phyloP scores from a whole-genome alignment of 2,329 filamentous ascomycete genomes.

The Penicillium sp. region DNA sequence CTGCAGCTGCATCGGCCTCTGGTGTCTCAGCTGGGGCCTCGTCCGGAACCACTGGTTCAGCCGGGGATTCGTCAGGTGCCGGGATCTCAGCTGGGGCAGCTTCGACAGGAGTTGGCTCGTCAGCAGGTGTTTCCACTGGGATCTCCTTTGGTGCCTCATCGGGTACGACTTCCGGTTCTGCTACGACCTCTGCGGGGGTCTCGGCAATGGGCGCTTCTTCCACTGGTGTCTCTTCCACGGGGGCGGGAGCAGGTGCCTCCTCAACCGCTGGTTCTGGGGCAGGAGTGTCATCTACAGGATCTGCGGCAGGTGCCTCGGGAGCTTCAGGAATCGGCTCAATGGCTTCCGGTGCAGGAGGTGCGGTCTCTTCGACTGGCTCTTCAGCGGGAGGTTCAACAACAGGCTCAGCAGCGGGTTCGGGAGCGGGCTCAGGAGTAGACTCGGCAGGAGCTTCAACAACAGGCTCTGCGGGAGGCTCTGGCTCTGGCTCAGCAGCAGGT shows the following conservation, averaged over 20 bases:
- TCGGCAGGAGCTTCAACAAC: constrained; percentile 10
- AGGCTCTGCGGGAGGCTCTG: neutral
- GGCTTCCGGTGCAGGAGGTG: constrained; percentile 6
- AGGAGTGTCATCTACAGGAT: constrained; percentile 16
- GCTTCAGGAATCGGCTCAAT: neutral
- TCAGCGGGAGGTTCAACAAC: constrained; percentile 12
- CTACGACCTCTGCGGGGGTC: constrained; percentile 1
- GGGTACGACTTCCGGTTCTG: neutral
- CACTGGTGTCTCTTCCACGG: constrained; percentile 16
- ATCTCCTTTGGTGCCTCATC: constrained; percentile 9
- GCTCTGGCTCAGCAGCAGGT: neutral
- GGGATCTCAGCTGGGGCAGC: constrained; percentile 6
- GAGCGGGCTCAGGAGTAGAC: constrained; percentile 3
- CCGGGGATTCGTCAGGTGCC: constrained; percentile 8
- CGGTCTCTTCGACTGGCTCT: constrained; percentile 14
- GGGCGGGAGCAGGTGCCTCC: constrained; percentile 4
- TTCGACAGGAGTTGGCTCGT: constrained; percentile 10
- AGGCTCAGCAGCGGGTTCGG: constrained; percentile 17
- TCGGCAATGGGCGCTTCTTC: constrained; percentile 8
- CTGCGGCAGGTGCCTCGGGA: constrained; percentile 8
- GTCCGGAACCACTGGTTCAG: constrained; percentile 8
- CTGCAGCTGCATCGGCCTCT: constrained; percentile 7
- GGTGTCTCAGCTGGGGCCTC: constrained; percentile 5
- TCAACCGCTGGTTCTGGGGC: neutral
- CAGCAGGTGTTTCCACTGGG: constrained; percentile 3